Conservation (phyloP, 2,329 filamentous ascomycete genomes). For the Bipolaris oryzae region DNA sequence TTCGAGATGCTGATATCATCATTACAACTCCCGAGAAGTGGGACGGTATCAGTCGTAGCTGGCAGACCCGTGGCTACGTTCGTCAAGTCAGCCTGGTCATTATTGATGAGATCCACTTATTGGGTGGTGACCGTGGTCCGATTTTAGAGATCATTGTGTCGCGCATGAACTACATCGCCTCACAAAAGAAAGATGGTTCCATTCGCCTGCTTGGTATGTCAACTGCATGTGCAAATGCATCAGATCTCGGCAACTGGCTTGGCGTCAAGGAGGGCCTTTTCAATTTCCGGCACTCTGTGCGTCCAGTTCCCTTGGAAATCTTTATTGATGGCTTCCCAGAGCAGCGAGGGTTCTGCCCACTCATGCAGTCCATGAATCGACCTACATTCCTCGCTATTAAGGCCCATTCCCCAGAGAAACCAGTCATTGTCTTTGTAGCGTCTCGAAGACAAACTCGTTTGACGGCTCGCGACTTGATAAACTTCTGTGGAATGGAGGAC, state of each 20-base stretch:
- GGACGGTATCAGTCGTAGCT: conserved; percentile 98
- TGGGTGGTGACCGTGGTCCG: conserved; percentile 95
- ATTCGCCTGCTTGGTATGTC: conserved; percentile 98
- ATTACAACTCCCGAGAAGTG: conserved; percentile 99
- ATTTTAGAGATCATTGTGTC: conserved; percentile 96
- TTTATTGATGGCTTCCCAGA: conserved; percentile 98
- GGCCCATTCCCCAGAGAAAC: conserved; percentile 92
- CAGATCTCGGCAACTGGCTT: conserved; percentile 92
- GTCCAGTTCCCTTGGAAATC: conserved; percentile 92
- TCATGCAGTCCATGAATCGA: conserved; percentile 99
- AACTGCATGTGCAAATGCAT: conserved; percentile 94
- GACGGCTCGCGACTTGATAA: conserved; percentile 95
- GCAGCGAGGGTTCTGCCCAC: conserved; percentile 89
- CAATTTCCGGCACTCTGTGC: conserved; percentile 97
- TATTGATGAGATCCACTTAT: conserved; percentile 96
- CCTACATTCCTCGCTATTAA: conserved; percentile 97
- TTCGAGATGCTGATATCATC: conserved; percentile 94
- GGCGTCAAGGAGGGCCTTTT: conserved; percentile 94
- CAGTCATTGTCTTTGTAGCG: conserved; percentile 97
- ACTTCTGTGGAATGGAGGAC: conserved; percentile 97
- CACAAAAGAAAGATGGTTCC: conserved; percentile 81
- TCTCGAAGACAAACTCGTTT: conserved; percentile 93
- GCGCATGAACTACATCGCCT: conserved; percentile 98
- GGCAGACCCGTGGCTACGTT: conserved; percentile 97
- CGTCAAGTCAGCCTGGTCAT: conserved; percentile 94